A percentile compares a stretch with the other conserved stretches of the same genome.
These are phyloP conservation scores for Hypoxylon subgilvum DNA, from an alignment of 495 filamentous ascomycete genomes.

Conservation along the genomic window DNA sequence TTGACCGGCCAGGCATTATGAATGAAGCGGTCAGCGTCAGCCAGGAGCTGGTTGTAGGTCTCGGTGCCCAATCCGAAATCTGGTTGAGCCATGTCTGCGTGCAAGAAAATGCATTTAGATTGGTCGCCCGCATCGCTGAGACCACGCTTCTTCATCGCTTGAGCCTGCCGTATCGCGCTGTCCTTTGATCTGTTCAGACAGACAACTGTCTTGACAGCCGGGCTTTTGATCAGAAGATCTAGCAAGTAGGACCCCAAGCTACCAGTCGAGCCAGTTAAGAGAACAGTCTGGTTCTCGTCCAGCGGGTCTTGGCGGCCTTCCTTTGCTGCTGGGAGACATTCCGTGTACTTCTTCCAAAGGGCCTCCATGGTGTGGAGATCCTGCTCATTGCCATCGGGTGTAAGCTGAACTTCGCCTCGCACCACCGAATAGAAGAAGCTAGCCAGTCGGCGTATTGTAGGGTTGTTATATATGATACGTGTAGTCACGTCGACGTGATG, in stretches of 20 bases:
- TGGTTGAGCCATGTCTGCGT: slow-evolving; percentile 12
- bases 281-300: slow-evolving; percentile 45
- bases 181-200: slow-evolving; percentile 59
- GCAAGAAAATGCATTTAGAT: slow-evolving; percentile 17
- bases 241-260: slow-evolving; percentile 63
- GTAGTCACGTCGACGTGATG: slow-evolving; percentile 38
- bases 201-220: slow-evolving; percentile 53
- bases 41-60: slow-evolving; percentile 45
- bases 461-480: slow-evolving; percentile 48
- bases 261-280: slow-evolving; percentile 67
- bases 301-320: slow-evolving; percentile 33
- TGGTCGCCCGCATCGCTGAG: slow-evolving; percentile 45
- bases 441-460: slow-evolving; percentile 42
- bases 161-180: not conserved
- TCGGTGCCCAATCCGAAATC: slow-evolving; percentile 13
- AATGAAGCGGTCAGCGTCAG: slow-evolving; percentile 47
- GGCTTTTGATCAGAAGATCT: slow-evolving; percentile 40
- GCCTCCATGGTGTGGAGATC: slow-evolving; percentile 4
- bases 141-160: slow-evolving; percentile 47
- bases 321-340: slow-evolving; percentile 32
- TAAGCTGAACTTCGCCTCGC: slow-evolving; percentile 8
- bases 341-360: slow-evolving; percentile 40
- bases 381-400: slow-evolving; percentile 1
- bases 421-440: slow-evolving; percentile 35
- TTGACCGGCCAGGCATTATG: slow-evolving; percentile 69